phyloP scores from a whole-genome alignment of 116 monocot species.

The Papilionanthe hybrid region DNA sequence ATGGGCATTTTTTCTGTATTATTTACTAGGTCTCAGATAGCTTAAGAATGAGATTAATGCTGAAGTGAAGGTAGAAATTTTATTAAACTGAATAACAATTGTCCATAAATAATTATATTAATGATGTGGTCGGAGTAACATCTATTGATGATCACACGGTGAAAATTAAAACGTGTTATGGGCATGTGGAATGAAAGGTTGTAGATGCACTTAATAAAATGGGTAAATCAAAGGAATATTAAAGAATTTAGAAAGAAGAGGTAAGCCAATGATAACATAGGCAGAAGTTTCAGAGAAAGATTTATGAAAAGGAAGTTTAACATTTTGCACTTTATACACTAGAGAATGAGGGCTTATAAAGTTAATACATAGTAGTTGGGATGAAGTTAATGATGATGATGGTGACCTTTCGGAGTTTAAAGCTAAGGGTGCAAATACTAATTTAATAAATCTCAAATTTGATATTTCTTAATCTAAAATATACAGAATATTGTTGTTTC shows the following conservation, averaged over 20 bases:
- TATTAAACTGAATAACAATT: not conserved
- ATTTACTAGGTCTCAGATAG: not conserved
- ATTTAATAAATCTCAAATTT: not conserved
- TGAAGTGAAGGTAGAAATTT: not conserved
- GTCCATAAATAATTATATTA: not conserved
- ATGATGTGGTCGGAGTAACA: not conserved
- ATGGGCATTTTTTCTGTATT: not conserved
- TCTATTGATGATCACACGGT: not conserved
- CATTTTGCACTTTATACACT: not conserved
- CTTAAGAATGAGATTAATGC: not conserved
- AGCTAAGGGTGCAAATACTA: not conserved
- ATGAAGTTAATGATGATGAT: not conserved
- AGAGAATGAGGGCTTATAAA: not conserved
- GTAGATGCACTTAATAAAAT: not conserved
- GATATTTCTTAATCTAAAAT: not conserved
- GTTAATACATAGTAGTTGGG: not conserved
- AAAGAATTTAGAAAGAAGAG: not conserved
- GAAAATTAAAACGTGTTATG: not conserved
- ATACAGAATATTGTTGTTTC: conserved; percentile 1
- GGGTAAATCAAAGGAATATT: not conserved
- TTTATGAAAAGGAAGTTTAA: not conserved
- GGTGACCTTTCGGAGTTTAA: not conserved
- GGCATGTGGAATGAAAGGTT: not conserved
- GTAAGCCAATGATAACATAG: not conserved
- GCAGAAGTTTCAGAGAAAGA: not conserved